These are phyloP conservation scores for Saccharomycopsis javanensis DNA, from an alignment of 805 yeast species.

Conservation along the genomic window DNA sequence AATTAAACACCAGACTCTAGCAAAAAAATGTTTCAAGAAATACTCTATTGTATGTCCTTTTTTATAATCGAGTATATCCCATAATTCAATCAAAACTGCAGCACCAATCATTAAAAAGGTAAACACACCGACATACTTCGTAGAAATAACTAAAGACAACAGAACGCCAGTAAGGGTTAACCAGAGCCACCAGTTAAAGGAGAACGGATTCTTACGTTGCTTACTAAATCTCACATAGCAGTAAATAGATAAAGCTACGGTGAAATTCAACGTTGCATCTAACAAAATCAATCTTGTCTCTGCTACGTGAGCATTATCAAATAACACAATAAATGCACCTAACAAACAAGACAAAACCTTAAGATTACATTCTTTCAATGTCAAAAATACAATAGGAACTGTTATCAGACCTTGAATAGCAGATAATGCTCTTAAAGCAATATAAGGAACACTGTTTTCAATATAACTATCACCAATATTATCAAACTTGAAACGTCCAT, in stretches of 20 bases:
- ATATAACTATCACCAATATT: constrained; percentile 77
- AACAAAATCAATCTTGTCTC: constrained; percentile 86
- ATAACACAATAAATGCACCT: constrained; percentile 64
- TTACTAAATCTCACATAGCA: constrained; percentile 72
- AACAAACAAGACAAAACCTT: constrained; percentile 70
- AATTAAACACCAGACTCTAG: constrained; percentile 63
- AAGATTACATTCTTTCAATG: constrained; percentile 78
- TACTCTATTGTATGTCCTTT: constrained; percentile 46
- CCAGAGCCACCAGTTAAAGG: constrained; percentile 81
- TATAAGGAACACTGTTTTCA: constrained; percentile 72
- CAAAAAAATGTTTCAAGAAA: constrained; percentile 59
- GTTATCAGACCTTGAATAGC: constrained; percentile 78
- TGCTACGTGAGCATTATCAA: constrained; percentile 84
- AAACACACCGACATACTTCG: constrained; percentile 93
- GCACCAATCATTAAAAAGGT: constrained; percentile 81
- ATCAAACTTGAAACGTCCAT: constrained; percentile 88
- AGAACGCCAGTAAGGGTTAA: constrained; percentile 72
- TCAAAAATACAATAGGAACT: constrained; percentile 74
- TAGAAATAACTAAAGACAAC: constrained; percentile 84
- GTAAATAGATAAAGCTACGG: constrained; percentile 74
- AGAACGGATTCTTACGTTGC: constrained; percentile 57
- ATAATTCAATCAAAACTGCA: constrained; percentile 77
- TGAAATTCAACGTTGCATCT: constrained; percentile 79
- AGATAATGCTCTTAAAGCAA: constrained; percentile 69
- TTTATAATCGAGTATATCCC: constrained; percentile 72